Evolutionary conservation across 2,329 filamentous ascomycete genomes (phyloP), one percentile per base, ranked within the genome.

Genomic region (Botrytis fabae): DNA sequence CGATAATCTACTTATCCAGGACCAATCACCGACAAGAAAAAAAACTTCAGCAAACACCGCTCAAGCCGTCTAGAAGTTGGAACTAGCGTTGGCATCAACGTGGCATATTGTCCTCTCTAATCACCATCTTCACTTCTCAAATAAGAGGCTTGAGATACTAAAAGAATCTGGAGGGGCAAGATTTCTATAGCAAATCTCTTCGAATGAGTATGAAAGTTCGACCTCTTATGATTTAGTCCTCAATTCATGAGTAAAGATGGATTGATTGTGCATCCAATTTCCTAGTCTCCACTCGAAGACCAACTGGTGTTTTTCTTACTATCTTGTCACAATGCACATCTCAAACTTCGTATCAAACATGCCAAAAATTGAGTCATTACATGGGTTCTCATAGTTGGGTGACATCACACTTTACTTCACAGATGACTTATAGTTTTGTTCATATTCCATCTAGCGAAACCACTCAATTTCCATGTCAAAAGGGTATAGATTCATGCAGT

Each of bases 401-500:
- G 44, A 54, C 6, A 28, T 54, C 63, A 66, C 38, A 40, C 25
- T 22, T 66, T 25, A 42, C n/a, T 57, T 18, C 6, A 57, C 38
- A n/a, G 22, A 28, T 61, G 12, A 42, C 18, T 42, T 10, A 28
- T 32, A 57, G 2, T 32, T 9, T 57, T n/a, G 14, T 57, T 57
- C 18, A 32, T 42, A 22, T 57, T 28, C 51, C 14, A 68, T 5
- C 25, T 9, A 16, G 1, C 5, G 18, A 42, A 40, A 3, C n/a
- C 6, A 32, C 1, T 8, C 16, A 22, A 9, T 42, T 42, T 66
- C 10, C 65, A 57, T 57, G 35, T 57, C 65, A 42, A 68, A 32
- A 68, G 48, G 64, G 65, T 57, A 70, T 70, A 61, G 38, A 61
- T 70, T 70, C 54, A 70, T 60, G 40, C 44, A n/a, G n/a, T 61